Evolutionary conservation across 306 rosid genomes (phyloP).

Genomic region (Herpetospermum pedunculosum): DNA sequence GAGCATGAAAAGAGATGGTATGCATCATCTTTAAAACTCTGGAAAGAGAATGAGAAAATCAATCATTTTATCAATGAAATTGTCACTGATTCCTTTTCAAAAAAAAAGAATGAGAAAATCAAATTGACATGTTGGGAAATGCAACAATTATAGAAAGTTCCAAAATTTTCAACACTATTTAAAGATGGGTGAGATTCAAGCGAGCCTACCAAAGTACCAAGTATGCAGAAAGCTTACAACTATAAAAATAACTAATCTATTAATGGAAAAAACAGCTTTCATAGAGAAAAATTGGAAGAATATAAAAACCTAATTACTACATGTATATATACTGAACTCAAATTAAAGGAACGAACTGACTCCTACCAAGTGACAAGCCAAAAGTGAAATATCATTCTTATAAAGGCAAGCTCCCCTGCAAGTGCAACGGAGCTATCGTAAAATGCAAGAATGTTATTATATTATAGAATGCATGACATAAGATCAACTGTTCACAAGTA

Average conservation of each 20-base stretch:
- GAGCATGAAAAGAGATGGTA: slow-evolving; percentile 63
- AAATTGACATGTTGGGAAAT: neutral
- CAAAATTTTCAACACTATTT: neutral
- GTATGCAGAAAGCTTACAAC: neutral
- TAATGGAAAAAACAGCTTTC: neutral
- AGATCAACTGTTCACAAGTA: neutral
- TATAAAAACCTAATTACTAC: neutral
- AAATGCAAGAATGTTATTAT: neutral
- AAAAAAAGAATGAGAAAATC: slow-evolving; percentile 6
- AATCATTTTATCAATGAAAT: too few species aligned
- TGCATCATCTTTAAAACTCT: slow-evolving; percentile 98
- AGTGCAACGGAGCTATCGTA: neutral
- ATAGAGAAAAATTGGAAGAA: neutral
- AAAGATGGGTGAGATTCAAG: neutral
- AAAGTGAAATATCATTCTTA: neutral
- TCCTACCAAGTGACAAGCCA: neutral
- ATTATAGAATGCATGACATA: neutral
- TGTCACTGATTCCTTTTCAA: too few species aligned
- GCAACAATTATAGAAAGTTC: neutral
- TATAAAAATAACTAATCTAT: neutral
- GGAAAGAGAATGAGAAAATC: slow-evolving; percentile 14
- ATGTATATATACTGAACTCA: neutral
- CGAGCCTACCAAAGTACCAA: neutral
- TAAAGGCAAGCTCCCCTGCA: neutral
- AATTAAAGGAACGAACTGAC: neutral